Percentiles rank a stretch among this genome's conserved stretches.
These are phyloP conservation scores for Cutaneotrichosporon cutaneum DNA, from an alignment of 1,284 basidiomycete genomes.

Conservation along the genomic window DNA sequence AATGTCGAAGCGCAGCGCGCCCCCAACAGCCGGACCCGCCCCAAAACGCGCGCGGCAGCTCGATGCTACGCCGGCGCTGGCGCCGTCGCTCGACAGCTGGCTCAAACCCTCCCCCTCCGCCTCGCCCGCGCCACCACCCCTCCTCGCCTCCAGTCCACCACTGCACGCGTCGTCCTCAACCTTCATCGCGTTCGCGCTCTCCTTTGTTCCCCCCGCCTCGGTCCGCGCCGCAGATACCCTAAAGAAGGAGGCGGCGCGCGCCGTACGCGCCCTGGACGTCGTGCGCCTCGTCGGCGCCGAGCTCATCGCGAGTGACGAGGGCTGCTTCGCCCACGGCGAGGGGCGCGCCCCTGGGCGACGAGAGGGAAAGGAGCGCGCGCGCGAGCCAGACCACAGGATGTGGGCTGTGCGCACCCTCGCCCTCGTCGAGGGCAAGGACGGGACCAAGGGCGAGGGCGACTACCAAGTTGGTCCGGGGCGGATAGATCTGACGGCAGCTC, in stretches of 20 bases:
- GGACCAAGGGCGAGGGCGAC: conserved; percentile 46
- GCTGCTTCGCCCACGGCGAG: conserved; percentile 40
- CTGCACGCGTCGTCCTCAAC: conserved; percentile 41
- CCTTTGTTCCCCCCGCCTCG: conserved; percentile 33
- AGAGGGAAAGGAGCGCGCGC: conserved; percentile 34
- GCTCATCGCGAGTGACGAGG: conserved; percentile 33
- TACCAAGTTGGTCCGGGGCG: conserved; percentile 38
- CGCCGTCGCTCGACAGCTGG: conserved; percentile 39
- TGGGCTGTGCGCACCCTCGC: conserved; percentile 44
- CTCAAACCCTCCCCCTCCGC: conserved; percentile 37
- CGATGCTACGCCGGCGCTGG: conserved; percentile 9
- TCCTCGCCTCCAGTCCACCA: conserved; percentile 37
- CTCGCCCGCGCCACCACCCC: conserved; percentile 8
- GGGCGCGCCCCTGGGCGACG: conserved; percentile 27
- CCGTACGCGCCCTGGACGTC: conserved; percentile 44
- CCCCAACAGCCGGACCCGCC: background rate
- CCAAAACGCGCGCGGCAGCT: conserved; percentile 21
- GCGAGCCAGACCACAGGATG: conserved; percentile 51
- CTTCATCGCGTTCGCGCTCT: conserved; percentile 40
- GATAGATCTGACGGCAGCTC: conserved; percentile 26
- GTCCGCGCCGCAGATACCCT: conserved; percentile 29
- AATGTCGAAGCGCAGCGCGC: conserved; percentile 12
- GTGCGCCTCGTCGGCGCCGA: conserved; percentile 32
- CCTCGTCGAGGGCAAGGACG: conserved; percentile 43
- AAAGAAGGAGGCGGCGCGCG: conserved; percentile 36